Base-by-base conservation (phyloP, 495 filamentous ascomycete genomes). In the Daldinia vernicosa region DNA sequence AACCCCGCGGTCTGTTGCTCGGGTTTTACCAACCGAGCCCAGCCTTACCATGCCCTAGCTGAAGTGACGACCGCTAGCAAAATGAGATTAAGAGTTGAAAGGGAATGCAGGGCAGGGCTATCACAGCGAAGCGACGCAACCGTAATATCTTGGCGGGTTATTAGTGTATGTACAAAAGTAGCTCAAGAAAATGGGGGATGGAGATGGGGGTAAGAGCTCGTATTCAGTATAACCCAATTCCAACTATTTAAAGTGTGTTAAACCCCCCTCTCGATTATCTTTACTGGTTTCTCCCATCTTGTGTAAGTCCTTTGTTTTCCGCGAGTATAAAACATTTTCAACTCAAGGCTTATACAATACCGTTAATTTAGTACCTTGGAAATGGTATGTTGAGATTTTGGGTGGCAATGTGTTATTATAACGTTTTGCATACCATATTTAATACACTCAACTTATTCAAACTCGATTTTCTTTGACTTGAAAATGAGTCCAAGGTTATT, bases 71-170 rank as follows among this genome's bases (percentile, higher is more conserved):
- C 66, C 62, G 27, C 50, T 57, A n/a, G 32, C 51, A 58, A 45
- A 62, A 66, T 61, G 12, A 58, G 60, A 58, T 43, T 12, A 26
- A 54, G 7, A 47, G 43, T 2, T 22, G 69, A 59, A 51, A 28
- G 26, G 28, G 51, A 40, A 53, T 63, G 58, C 69, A 71, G 53
- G 64, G 3, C 3, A 35, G 33, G 33, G 64, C 64, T 67, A 56
- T 19, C 24, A 51, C 63, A 39, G 15, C 22, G 50, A 28, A 30
- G 24, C 50, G 15, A 63, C 53, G 69, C 50, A 63, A 53, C 35
- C 59, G 63, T 54, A 63, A 53, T 50, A 66, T 27, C 62, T 70
- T 71, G 63, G 62, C 68, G 63, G 52, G 53, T 53, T 53, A n/a
- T 30, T 71, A 58, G 63, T 52, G 63, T 59, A 52, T 47, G 22